Evolutionary conservation across 2,329 filamentous ascomycete genomes (phyloP).

Genomic region (Cercospora sesami): DNA sequence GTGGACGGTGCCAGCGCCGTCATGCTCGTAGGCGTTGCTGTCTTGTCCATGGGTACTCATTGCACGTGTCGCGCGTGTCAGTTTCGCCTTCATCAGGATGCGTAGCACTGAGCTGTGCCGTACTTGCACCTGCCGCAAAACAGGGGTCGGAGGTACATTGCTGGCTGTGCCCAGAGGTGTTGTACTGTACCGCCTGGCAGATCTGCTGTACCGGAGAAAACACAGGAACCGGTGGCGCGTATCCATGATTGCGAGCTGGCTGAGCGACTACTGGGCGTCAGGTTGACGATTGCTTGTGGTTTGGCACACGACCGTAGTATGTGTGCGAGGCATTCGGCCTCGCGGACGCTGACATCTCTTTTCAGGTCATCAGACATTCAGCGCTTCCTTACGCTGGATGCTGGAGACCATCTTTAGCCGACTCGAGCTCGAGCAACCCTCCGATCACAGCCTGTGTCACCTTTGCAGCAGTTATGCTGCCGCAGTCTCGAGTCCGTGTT

Average conservation of each 20-base stretch:
- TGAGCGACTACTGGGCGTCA: neutral
- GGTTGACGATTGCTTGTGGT: neutral
- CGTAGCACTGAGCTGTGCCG: neutral
- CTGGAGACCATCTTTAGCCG: neutral
- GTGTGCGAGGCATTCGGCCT: constrained; percentile 9
- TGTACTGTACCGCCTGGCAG: constrained; percentile 6
- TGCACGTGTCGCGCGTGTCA: constrained; percentile 3
- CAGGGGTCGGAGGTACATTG: constrained; percentile 6
- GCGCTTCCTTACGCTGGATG: neutral
- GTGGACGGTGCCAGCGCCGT: neutral
- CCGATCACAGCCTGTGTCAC: no score
- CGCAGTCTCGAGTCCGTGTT: neutral
- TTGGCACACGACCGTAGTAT: neutral
- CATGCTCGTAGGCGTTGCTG: neutral
- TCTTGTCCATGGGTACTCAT: neutral
- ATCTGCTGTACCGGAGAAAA: neutral
- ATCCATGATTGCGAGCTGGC: neutral
- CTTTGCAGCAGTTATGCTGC: neutral
- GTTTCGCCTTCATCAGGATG: neutral
- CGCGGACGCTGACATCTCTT: neutral
- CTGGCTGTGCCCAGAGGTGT: constrained; percentile 8
- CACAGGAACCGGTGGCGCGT: neutral
- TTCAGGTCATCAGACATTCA: neutral
- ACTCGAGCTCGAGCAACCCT: no score
- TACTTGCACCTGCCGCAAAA: neutral